Percentiles rank a stretch among this genome's conserved stretches.
Conservation (phyloP, 1,284 basidiomycete genomes). For the Boletus semigastroideus region DNA sequence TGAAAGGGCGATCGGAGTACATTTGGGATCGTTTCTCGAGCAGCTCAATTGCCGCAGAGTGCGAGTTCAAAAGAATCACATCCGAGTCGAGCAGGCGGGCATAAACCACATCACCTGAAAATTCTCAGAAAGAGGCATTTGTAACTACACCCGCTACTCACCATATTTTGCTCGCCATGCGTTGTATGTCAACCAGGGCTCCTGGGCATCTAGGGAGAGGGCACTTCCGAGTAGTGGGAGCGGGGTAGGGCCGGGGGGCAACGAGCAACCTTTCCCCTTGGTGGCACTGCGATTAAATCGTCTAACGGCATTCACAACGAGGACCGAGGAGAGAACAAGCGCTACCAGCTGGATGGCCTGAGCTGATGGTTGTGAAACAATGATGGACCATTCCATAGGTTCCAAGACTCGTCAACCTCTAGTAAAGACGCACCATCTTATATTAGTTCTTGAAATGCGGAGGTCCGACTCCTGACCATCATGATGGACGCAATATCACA, state of each 20-base stretch:
- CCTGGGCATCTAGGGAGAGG: neutral
- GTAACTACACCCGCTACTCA: neutral
- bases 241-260: slow-evolving; percentile 11
- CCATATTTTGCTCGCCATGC: slow-evolving; percentile 15
- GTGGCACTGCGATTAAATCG: neutral
- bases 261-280: neutral
- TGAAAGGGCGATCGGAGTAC: slow-evolving; percentile 16
- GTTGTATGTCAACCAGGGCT: slow-evolving; percentile 15
- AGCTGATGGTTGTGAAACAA: neutral
- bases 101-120: slow-evolving; percentile 14
- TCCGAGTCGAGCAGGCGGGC: slow-evolving; percentile 10
- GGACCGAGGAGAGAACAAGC: neutral
- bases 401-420: too few relatives aligned
- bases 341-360: neutral
- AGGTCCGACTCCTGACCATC: too few relatives aligned
- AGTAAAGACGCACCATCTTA: neutral
- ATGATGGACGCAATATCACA: too few relatives aligned
- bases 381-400: neutral
- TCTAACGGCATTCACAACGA: neutral
- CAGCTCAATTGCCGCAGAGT: neutral
- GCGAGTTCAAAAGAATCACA: slow-evolving; percentile 11
- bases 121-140: neutral
- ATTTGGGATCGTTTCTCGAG: slow-evolving; percentile 19
- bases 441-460: neutral
- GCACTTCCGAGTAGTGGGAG: slow-evolving; percentile 13